A percentile compares a stretch with the other conserved stretches of the same genome.
These are phyloP conservation scores for Bassia scoparia DNA, from an alignment of 148 eudicot species.

Conservation along the genomic window DNA sequence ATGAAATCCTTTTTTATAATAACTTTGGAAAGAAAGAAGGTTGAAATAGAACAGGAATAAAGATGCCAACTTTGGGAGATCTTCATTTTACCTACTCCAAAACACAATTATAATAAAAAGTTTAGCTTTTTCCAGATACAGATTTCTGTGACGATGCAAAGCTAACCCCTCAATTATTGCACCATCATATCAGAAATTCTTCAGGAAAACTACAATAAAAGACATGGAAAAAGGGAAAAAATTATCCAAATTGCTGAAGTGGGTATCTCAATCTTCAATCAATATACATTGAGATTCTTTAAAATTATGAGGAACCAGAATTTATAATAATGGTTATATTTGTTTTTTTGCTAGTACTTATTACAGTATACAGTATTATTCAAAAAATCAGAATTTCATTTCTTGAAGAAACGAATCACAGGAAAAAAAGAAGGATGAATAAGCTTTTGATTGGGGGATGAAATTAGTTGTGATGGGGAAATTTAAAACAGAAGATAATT, in stretches of 20 bases:
- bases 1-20: no score
- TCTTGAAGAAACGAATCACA: no score
- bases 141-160: conserved; percentile 17
- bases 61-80: background rate
- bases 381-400: no score
- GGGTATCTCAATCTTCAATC: background rate
- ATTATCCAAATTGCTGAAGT: conserved; percentile 4
- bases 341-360: no score
- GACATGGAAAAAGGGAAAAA: no score
- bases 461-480: conserved; percentile 8
- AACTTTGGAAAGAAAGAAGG: background rate
- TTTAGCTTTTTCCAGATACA: conserved; percentile 10
- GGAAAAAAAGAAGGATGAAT: no score
- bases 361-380: no score
- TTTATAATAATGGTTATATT: no score
- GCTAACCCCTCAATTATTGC: background rate
- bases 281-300: no score
- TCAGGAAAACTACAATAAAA: background rate
- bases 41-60: background rate
- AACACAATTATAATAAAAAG: background rate
- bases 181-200: conserved; percentile 7
- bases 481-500: no score
- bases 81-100: background rate
- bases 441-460: conserved; percentile 2
- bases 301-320: no score